phyloP scores from a whole-genome alignment of 2,329 filamentous ascomycete genomes.

The Penicillium carneum region DNA sequence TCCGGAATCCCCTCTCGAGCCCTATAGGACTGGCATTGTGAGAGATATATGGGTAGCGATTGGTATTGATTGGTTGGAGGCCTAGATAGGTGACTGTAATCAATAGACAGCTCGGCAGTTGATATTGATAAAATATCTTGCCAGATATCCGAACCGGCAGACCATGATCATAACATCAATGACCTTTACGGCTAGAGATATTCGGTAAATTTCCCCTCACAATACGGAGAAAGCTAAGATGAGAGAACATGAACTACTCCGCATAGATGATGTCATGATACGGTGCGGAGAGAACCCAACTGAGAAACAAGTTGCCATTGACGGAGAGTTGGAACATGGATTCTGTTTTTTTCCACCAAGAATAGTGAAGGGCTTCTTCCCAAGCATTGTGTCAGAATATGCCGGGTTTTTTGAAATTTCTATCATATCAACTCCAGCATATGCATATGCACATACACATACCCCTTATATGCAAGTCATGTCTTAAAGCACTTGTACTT shows the following conservation, averaged over 20 bases:
- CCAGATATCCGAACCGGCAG: neutral
- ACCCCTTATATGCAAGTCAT: neutral
- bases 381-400: neutral
- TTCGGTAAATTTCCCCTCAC: neutral
- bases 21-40: neutral
- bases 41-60: neutral
- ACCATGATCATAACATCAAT: neutral
- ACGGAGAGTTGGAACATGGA: neutral
- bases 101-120: neutral
- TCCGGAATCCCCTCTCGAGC: neutral
- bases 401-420: too few relatives aligned
- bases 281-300: neutral
- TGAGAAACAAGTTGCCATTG: neutral
- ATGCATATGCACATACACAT: neutral
- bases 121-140: neutral
- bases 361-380: neutral
- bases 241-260: neutral
- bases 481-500: neutral
- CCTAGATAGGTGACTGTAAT: neutral
- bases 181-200: neutral
- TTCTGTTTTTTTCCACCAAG: neutral
- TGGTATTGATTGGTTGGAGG: neutral
- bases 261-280: slow-evolving; percentile 1
- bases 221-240: neutral
- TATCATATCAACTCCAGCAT: neutral